Percentiles rank a stretch among this genome's conserved stretches.
Conservation (phyloP, 139 green algal species). For the Gonium pectorale region DNA sequence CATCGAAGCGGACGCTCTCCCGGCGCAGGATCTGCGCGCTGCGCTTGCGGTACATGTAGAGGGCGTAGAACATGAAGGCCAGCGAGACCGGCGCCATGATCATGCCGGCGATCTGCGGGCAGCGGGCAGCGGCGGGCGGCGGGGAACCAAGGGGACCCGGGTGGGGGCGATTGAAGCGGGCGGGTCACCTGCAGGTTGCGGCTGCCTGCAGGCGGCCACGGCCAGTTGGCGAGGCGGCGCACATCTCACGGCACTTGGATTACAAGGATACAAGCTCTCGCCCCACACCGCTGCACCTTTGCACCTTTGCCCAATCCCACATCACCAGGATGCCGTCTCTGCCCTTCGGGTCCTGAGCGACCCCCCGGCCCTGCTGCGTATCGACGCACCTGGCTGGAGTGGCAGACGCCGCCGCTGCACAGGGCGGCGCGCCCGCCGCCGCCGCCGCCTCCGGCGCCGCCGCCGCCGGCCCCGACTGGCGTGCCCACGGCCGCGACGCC, state of each 20-base stretch:
- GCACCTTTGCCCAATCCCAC: too few species aligned
- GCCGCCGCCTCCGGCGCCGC: neutral
- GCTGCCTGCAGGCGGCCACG: too few species aligned
- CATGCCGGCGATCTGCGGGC: constrained; percentile 75
- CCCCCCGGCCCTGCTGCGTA: neutral
- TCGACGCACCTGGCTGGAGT: constrained; percentile 27
- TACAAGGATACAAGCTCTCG: too few species aligned
- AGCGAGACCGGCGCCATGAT: constrained; percentile 80
- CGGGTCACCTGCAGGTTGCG: too few species aligned
- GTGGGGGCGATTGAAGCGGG: too few species aligned
- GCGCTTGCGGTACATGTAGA: constrained; percentile 79
- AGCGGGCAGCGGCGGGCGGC: constrained; percentile 2
- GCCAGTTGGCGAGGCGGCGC: too few species aligned
- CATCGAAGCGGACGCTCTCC: constrained; percentile 80
- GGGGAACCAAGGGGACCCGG: too few species aligned
- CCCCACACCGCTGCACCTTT: too few species aligned
- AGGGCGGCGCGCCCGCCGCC: neutral
- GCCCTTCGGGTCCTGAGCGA: too few species aligned
- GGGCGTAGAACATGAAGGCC: constrained; percentile 83
- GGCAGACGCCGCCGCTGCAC: constrained; percentile 10
- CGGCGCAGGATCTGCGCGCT: constrained; percentile 69
- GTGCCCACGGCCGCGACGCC: neutral
- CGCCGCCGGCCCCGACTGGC: neutral
- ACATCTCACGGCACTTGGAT: too few species aligned
- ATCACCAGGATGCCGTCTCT: too few species aligned